Evolutionary conservation across 176 grass and related monocot species (phyloP).

Genomic region (Carex myosuroides): DNA sequence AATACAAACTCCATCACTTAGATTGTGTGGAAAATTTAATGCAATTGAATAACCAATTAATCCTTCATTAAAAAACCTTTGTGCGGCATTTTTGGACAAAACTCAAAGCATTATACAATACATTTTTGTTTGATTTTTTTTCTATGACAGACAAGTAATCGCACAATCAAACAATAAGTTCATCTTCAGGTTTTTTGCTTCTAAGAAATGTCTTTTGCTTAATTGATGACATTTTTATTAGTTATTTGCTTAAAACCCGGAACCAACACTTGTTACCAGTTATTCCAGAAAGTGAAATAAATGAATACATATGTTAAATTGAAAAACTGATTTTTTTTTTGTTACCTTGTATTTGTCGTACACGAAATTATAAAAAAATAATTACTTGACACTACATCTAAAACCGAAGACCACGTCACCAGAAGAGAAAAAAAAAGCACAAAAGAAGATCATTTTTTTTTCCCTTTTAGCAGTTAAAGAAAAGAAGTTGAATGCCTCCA

Average conservation of each 20-base stretch:
- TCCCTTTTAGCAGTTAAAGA: not conserved
- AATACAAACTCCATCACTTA: too few species aligned
- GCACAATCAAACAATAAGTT: not conserved
- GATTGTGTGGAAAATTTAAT: too few species aligned
- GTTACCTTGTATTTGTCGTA: slow-evolving; percentile 5
- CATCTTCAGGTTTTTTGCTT: not conserved
- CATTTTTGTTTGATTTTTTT: not conserved
- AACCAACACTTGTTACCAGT: not conserved
- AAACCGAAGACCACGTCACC: too few species aligned
- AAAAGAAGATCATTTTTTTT: too few species aligned
- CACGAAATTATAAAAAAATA: slow-evolving; percentile 9
- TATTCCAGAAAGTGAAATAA: not conserved
- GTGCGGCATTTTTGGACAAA: not conserved
- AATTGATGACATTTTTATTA: not conserved
- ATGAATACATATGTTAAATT: not conserved
- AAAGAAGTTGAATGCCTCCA: slow-evolving; percentile 40
- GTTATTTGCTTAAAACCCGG: not conserved
- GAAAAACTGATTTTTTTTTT: not conserved
- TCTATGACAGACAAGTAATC: not conserved
- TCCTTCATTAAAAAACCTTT: too few species aligned
- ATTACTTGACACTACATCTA: slow-evolving; percentile 1
- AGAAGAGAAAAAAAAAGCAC: too few species aligned
- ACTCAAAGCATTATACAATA: not conserved
- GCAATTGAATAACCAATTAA: too few species aligned
- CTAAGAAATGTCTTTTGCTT: not conserved